These are phyloP conservation scores for Venturia pyrina DNA, from an alignment of 2,329 filamentous ascomycete genomes.

Conservation along the genomic window DNA sequence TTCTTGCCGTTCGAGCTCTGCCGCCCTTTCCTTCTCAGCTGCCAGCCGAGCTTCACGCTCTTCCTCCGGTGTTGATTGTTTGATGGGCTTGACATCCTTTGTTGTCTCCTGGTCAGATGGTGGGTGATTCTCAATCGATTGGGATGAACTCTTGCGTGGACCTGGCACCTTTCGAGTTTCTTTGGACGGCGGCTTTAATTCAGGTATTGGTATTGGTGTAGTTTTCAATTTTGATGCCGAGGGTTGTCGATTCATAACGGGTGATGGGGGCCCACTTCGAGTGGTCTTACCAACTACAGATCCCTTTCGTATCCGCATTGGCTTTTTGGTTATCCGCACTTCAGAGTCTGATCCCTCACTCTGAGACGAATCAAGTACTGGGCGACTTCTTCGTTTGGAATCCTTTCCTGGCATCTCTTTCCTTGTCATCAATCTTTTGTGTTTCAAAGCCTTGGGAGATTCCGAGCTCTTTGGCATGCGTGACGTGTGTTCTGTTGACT, in stretches of 20 bases:
- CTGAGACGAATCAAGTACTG: constrained; percentile 8
- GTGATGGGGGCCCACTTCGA: constrained; percentile 8
- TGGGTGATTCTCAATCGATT: background rate
- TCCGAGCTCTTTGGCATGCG: background rate
- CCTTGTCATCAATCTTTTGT: constrained; percentile 1
- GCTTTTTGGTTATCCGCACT: constrained; percentile 3
- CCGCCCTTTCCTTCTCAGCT: constrained; percentile 4
- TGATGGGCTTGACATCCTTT: background rate
- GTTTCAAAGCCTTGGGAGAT: constrained; percentile 6
- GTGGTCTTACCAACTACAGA: constrained; percentile 1
- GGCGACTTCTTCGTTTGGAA: constrained; percentile 5
- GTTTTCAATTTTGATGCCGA: background rate
- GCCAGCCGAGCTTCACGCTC: constrained; percentile 4
- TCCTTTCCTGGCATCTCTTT: constrained; percentile 9
- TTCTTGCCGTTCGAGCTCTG: constrained; percentile 17
- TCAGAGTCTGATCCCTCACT: constrained; percentile 9
- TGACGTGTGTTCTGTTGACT: background rate
- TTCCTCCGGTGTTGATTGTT: constrained; percentile 5
- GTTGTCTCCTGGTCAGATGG: constrained; percentile 1
- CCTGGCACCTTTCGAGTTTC: background rate
- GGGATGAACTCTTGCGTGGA: background rate
- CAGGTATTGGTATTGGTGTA: background rate
- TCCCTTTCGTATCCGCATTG: constrained; percentile 1
- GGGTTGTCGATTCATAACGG: background rate
- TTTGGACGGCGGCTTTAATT: background rate